Base-by-base conservation (phyloP, 2,329 filamentous ascomycete genomes). In the Endocalyx cinctus region DNA sequence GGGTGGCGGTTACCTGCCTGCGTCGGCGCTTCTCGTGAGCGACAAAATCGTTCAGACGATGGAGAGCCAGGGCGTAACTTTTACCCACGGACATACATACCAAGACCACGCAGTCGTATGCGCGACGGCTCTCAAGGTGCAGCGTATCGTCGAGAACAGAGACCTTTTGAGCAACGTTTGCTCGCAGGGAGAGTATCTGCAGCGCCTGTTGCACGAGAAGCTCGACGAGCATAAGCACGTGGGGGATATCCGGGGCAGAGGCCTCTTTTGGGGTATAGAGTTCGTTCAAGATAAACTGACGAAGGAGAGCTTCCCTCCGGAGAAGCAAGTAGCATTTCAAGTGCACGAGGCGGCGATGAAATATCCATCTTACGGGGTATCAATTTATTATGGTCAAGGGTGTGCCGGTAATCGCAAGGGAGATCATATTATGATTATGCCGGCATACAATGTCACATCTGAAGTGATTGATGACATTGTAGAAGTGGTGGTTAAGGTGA, bases 51-150 rank as follows among this genome's bases (percentile, higher is more conserved):
- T 72, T 12, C 58, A 73, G 12, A 64, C 54, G 1, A 55, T 79
- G 16, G 49, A 63, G 26, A 59, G 25, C 51, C 68, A 45, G 51
- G 59, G 29, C 14, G 58, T 49, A 50, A 54, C 55, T 2, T 79
- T 80, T 46, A 61, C 64, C n/a, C 77, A 81, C 44, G 76, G 75
- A 0, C 75, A 80, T 38, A 81, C 77, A 0, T 80, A 66, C 41
- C 62, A 67, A 39, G 58, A 57, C 20, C 62, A 66, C 26, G 56
- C 60, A 2, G 54, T 63, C 1, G 48, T 44, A 17, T 64, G 62
- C 34, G 63, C 62, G 1, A 60, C 61, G 4, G 63, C 63, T 1
- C 50, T 66, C 8, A 55, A 58, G 20, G 62, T 68, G 11, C 64
- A 67, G 42, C 43, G 43, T 5, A 60, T 66, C 27, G 51, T 68